Evolutionary conservation across 192 early-diverging fungal species (phyloP), one percentile per base, ranked within the genome.

Genomic region (Gryganskiella cystojenkinii): DNA sequence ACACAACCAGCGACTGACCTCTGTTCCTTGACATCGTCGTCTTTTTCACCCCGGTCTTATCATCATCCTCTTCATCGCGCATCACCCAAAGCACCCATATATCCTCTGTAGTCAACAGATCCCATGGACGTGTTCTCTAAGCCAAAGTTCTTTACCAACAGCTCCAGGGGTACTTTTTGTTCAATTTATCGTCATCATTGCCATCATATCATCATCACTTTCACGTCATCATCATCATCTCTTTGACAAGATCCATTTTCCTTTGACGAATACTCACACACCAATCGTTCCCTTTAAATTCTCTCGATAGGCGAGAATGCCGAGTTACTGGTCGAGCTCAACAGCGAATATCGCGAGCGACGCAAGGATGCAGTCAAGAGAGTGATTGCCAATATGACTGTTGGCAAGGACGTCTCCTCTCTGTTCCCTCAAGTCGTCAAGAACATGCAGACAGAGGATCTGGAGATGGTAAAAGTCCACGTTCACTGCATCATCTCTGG

Each of bases 381-480:
- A 79, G 97, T 99, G 49, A 98, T 99, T 79, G 98, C 98, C 46
- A 99, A 99, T 82, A 99, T 99, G 98, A 99, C 98, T 10, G 95
- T 99, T 34, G 98, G 98, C 64, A 99, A 99, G 71, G 98, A 99
- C 80, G 97, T 99, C 63, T 92, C 90, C 62, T 89, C 90, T 2
- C 85, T 99, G 25, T 99, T 99, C 59, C 93, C 96, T 0, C 97
- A 99, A 66, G 96, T 99, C 20, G 88, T 99, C 37, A 98, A 98
- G 79, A 97, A 97, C 85, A 99, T 99, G 98, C 96, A 98, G 80
- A 98, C 96, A 3, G 97, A 98, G 61, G 95, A 99, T 82, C 82
- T 99, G 40, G 97, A 99, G 71, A 78, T 78, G 74, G 74, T 78
- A 78, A 34, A 19, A 45, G 24, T 22, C 1, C 6, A 28, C 14